These are phyloP conservation scores for Globisporangium acanthophoron DNA, from an alignment of 352 stramenopile species.

Conservation along the genomic window DNA sequence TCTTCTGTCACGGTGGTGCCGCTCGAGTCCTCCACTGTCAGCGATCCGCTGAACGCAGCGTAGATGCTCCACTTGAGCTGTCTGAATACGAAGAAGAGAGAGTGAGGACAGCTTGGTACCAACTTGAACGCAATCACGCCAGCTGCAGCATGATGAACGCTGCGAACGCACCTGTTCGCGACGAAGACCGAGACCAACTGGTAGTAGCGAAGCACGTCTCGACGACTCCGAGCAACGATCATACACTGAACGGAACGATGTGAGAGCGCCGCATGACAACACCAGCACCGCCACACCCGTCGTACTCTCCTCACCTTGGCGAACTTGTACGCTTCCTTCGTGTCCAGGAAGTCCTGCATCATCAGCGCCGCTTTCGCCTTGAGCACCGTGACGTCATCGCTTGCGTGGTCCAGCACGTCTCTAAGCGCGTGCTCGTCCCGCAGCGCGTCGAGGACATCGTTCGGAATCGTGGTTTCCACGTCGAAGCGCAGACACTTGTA, in stretches of 20 bases:
- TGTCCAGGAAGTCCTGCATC: conserved; percentile 60
- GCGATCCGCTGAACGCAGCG: conserved; percentile 58
- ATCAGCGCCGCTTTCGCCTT: conserved; percentile 69
- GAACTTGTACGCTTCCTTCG: conserved; percentile 15
- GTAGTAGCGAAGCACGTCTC: conserved; percentile 78
- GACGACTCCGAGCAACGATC: conserved; percentile 70
- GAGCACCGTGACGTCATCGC: conserved; percentile 47
- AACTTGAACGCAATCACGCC: not conserved
- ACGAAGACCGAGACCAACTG: conserved; percentile 55
- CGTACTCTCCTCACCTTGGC: conserved; percentile 25
- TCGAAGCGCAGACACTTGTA: conserved; percentile 53
- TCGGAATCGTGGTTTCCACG: conserved; percentile 51
- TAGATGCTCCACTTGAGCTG: conserved; percentile 60
- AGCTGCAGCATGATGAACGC: not conserved
- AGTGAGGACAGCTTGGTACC: not conserved
- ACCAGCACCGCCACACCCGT: not conserved
- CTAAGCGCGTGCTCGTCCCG: conserved; percentile 22
- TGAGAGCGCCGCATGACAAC: conserved; percentile 1
- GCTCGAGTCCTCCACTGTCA: conserved; percentile 17
- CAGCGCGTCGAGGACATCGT: conserved; percentile 28
- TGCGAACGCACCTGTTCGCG: conserved; percentile 31
- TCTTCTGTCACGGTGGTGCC: conserved; percentile 44
- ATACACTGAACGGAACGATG: conserved; percentile 41
- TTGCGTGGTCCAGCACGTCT: conserved; percentile 56
- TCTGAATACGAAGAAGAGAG: conserved; percentile 8